phyloP scores from a whole-genome alignment of 169 alveolate genomes.

The Ichthyophthirius multifiliis region DNA sequence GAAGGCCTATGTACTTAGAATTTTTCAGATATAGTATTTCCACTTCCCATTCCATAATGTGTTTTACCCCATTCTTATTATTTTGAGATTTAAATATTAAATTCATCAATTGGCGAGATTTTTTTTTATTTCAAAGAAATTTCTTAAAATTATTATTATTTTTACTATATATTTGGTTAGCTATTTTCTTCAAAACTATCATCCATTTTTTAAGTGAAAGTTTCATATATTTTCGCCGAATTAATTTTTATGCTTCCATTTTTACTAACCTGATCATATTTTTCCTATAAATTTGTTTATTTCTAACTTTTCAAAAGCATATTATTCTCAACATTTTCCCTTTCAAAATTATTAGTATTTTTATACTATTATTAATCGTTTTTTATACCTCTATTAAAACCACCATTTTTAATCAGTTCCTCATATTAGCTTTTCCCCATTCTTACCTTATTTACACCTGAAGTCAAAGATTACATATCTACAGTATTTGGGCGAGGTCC shows the following conservation, averaged over 20 bases:
- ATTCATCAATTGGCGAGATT: neutral
- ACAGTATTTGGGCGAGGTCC: slow-evolving; percentile 14
- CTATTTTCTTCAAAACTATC: no score
- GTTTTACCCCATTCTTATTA: slow-evolving; percentile 2
- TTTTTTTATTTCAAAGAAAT: neutral
- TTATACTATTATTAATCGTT: no score
- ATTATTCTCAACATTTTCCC: no score
- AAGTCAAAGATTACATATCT: neutral
- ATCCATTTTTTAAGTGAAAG: neutral
- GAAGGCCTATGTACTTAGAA: neutral
- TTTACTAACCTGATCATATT: no score
- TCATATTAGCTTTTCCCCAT: slow-evolving; percentile 5
- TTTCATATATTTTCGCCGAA: neutral
- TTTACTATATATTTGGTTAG: neutral
- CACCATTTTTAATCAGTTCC: neutral
- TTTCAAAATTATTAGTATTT: no score
- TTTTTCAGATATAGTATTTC: neutral
- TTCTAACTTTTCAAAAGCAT: no score
- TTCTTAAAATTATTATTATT: neutral
- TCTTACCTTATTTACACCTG: neutral
- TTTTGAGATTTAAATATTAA: neutral
- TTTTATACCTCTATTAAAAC: slow-evolving; percentile 5
- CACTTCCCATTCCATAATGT: neutral
- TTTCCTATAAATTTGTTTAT: no score
- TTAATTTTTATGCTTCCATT: neutral